Evolutionary conservation across 2,329 filamentous ascomycete genomes (phyloP), one percentile per base, ranked within the genome.

Genomic region (Penicillium sp.): DNA sequence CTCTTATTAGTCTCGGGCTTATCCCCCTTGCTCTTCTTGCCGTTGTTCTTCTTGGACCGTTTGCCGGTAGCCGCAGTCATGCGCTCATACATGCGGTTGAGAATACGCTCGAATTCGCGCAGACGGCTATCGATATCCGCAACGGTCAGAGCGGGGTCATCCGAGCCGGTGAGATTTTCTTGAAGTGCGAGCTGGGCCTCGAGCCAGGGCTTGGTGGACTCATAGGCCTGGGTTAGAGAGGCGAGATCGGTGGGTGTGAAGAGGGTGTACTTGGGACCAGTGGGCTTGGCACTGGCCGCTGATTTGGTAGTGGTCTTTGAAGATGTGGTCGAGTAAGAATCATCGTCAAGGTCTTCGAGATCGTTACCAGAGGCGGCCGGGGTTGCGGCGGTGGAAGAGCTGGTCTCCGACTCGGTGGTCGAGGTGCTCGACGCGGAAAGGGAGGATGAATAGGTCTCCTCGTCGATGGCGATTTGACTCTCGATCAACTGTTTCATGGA

Each of bases 291-390:
- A 1, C 65, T 55, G 3, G 66, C 55, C 13, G 68, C 61, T n/a
- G 64, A 56, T 16, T 66, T 64, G 6, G 66, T 60, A 14, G 65
- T 63, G 9, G 60, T 56, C 23, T 63, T 62, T 6, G 67, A 68
- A 5, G 70, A 63, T 3, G 70, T 66, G 20, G 67, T 66, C 7
- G 70, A 66, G 43, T 70, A 68, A 4, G 69, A 55, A 18, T 88
- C 85, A 42, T 93, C 88, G 52, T 95, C 89, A 0, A 93, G 79
- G n/a, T 82, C 86, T 27, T 83, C 87, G 59, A 87, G 82, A 2
- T 81, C 79, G 31, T 74, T 75, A 34, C 52, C 51, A 7, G 62
- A 52, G 41, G 61, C 47, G 3, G 62, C 50, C 8, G 57, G 44
- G 16, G 58, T 59, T 29, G 62, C 53, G 10, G 75, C 67, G 2